phyloP scores from a whole-genome alignment of 129 eudicot genomes.

The Ambrosia trifida region DNA sequence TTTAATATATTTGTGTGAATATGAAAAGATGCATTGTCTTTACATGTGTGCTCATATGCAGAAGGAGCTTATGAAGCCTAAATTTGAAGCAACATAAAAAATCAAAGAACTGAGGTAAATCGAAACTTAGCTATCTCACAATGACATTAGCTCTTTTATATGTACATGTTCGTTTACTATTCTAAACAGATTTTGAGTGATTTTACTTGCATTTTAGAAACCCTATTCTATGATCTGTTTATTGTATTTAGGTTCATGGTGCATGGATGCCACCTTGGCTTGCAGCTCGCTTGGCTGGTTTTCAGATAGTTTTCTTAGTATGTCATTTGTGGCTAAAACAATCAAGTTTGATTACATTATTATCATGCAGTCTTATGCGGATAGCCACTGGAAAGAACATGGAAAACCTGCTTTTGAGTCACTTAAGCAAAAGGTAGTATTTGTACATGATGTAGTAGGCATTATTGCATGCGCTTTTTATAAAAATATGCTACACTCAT shows the following conservation, averaged over 20 bases:
- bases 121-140: conserved; percentile 14
- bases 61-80: conserved; percentile 88
- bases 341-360: conserved; percentile 16
- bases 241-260: conserved; percentile 53
- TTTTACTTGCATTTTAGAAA: conserved; percentile 15
- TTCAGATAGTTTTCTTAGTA: conserved; percentile 39
- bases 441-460: too few relatives aligned
- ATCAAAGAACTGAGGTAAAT: conserved; percentile 60
- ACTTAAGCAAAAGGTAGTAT: conserved; percentile 43
- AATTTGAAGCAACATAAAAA: conserved; percentile 64
- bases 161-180: conserved; percentile 2
- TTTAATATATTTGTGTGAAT: conserved; percentile 13
- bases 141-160: neutral
- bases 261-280: conserved; percentile 93
- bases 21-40: conserved; percentile 11
- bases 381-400: conserved; percentile 60
- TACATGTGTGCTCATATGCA: conserved; percentile 26
- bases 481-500: too few relatives aligned
- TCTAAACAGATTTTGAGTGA: neutral
- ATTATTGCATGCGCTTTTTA: too few relatives aligned
- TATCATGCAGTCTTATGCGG: conserved; percentile 47
- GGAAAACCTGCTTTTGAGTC: conserved; percentile 66
- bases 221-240: conserved; percentile 8
- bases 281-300: conserved; percentile 44
- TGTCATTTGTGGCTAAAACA: conserved; percentile 12